Conservation (phyloP, 768 basidiomycete genomes). For the Boletus tomentosulus region DNA sequence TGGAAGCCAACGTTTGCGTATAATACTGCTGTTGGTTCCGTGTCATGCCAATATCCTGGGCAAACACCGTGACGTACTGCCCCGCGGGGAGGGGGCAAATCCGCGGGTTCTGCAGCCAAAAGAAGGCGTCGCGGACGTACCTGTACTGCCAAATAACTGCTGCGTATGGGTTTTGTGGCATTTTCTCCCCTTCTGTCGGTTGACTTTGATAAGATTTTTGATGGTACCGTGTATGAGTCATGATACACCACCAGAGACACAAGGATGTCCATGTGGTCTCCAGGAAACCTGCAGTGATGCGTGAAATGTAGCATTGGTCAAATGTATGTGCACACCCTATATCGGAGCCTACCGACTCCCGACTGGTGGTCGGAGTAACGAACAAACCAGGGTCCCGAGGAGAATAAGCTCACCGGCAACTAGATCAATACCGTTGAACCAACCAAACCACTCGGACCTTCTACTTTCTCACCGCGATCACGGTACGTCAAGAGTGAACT, state of each 20-base stretch:
- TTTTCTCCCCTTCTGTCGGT: not conserved
- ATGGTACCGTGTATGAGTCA: not conserved
- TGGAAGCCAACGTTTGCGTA: not conserved
- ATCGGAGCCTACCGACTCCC: not conserved
- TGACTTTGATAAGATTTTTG: not conserved
- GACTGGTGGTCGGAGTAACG: not conserved
- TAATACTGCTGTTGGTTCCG: not conserved
- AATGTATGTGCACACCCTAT: not conserved
- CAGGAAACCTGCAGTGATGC: not conserved
- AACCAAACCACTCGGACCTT: no score
- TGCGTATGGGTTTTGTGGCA: not conserved
- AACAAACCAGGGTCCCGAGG: no score
- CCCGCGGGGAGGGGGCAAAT: not conserved
- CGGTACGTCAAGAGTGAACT: no score
- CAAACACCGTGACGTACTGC: not conserved
- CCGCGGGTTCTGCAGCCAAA: not conserved
- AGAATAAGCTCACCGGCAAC: no score
- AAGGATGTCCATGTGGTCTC: not conserved
- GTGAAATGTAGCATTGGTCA: not conserved
- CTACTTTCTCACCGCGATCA: no score
- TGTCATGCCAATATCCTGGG: not conserved
- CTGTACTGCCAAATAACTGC: not conserved
- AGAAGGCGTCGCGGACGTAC: not conserved
- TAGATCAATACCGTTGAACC: no score
- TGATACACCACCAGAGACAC: not conserved